A percentile compares a stretch with the other conserved stretches of the same genome.
phyloP scores from a whole-genome alignment of 2,329 filamentous ascomycete genomes.

The Pyricularia grisea region DNA sequence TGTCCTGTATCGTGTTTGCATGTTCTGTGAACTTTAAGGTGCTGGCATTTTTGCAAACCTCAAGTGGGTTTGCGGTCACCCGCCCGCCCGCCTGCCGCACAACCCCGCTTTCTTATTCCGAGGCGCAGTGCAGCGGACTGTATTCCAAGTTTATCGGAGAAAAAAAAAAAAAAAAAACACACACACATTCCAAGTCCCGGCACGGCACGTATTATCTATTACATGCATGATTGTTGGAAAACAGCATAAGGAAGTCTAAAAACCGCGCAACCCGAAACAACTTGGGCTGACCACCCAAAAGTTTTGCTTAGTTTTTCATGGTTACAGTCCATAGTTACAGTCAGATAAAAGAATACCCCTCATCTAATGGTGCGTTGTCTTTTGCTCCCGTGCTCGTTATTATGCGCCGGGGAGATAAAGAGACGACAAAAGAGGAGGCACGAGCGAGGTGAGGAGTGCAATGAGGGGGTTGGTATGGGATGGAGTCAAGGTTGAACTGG shows the following conservation, averaged over 20 bases:
- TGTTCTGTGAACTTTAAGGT: no score
- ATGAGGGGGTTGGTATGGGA: background rate
- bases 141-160: background rate
- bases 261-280: background rate
- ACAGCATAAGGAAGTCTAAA: background rate
- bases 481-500: background rate
- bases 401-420: background rate
- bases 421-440: background rate
- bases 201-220: no score
- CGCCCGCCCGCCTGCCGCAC: background rate
- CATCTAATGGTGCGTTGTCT: background rate
- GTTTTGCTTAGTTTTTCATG: no score
- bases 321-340: no score
- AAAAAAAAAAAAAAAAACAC: background rate
- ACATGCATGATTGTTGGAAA: background rate
- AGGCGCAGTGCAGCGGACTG: background rate
- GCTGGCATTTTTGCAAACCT: background rate
- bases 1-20: background rate
- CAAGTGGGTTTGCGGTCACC: background rate
- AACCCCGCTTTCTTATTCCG: background rate
- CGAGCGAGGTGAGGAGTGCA: background rate
- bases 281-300: background rate
- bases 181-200: background rate
- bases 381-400: background rate
- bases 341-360: no score